Evolutionary conservation across 78 protist species (phyloP).

Genomic region (Dictyostelium purpureum): DNA sequence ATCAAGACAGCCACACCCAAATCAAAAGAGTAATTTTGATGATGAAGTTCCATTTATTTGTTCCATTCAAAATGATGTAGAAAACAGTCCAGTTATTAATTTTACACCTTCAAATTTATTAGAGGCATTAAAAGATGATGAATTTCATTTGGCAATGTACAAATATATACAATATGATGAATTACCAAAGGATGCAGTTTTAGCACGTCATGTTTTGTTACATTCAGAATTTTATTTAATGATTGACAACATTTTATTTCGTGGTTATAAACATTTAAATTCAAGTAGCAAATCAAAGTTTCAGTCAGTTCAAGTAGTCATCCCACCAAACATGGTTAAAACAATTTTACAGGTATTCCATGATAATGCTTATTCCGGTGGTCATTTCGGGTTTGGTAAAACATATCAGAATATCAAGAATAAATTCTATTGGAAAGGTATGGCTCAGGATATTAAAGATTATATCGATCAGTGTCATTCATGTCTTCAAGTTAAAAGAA

Average conservation of each 20-base stretch:
- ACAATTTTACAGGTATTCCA: neutral
- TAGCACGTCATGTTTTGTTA: neutral
- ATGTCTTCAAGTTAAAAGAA: neutral
- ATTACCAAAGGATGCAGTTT: neutral
- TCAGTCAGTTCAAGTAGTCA: neutral
- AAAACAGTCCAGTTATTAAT: neutral
- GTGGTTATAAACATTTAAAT: neutral
- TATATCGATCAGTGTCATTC: neutral
- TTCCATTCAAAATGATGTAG: neutral
- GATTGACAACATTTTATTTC: neutral
- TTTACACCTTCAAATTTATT: neutral
- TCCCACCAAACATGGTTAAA: neutral
- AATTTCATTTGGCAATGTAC: neutral
- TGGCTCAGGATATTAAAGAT: neutral
- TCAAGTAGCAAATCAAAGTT: neutral
- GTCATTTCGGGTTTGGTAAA: neutral
- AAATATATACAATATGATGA: neutral
- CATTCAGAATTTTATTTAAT: neutral
- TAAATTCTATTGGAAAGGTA: neutral
- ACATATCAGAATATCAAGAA: neutral
- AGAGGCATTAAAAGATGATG: neutral
- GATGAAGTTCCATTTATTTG: neutral
- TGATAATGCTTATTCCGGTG: neutral
- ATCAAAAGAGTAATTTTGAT: neutral
- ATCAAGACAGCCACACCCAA: neutral